These are phyloP conservation scores for Sporothrix protearum DNA, from an alignment of 2,329 filamentous ascomycete species.

Conservation along the genomic window DNA sequence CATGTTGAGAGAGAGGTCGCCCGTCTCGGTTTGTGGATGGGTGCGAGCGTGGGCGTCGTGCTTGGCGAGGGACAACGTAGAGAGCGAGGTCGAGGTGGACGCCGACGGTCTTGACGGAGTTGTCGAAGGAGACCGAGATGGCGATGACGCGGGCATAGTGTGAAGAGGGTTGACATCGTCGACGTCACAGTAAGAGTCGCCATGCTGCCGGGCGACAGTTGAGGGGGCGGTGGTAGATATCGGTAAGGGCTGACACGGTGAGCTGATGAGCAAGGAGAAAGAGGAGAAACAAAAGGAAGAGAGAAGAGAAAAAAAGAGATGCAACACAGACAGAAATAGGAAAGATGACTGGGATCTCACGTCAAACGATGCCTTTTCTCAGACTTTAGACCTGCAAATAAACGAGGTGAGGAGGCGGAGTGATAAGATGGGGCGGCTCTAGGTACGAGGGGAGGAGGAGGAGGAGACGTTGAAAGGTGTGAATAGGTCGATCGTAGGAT, in stretches of 20 bases:
- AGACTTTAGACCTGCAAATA: neutral
- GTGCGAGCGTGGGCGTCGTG: neutral
- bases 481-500: neutral
- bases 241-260: conserved; percentile 9
- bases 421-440: neutral
- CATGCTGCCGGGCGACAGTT: neutral
- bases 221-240: neutral
- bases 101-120: neutral
- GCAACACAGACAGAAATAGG: neutral
- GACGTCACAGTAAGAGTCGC: conserved; percentile 24
- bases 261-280: neutral
- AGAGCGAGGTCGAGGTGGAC: neutral
- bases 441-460: neutral
- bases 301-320: neutral
- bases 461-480: neutral
- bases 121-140: conserved; percentile 10
- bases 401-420: neutral
- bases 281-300: neutral
- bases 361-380: conserved; percentile 1
- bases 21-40: neutral
- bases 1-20: conserved; percentile 39
- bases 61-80: neutral
- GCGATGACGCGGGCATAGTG: conserved; percentile 6
- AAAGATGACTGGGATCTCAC: neutral
- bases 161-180: conserved; percentile 7